phyloP scores from a whole-genome alignment of 495 filamentous ascomycete species.

The Durotheca rogersii region DNA sequence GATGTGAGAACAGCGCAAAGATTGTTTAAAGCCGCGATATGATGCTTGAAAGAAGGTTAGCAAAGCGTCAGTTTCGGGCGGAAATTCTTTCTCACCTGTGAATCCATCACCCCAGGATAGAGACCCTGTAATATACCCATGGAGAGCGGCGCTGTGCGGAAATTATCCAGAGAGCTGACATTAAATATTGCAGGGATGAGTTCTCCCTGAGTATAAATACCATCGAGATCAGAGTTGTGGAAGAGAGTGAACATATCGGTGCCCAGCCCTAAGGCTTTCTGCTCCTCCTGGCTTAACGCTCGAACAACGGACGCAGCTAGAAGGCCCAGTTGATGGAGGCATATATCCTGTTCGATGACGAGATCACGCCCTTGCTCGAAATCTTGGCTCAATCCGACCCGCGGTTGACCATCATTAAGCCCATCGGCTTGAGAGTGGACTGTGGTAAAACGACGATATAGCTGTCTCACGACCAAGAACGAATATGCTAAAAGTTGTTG shows the following conservation, averaged over 20 bases:
- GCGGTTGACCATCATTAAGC: background rate
- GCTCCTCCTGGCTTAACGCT: slow-evolving; percentile 27
- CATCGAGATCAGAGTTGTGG: background rate
- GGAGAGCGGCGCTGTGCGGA: slow-evolving; percentile 34
- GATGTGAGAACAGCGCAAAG: slow-evolving; percentile 11
- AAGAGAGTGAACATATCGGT: slow-evolving; percentile 41
- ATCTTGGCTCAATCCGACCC: slow-evolving; percentile 15
- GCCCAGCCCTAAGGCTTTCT: slow-evolving; percentile 27
- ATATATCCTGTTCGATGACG: slow-evolving; percentile 20
- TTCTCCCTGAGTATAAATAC: background rate
- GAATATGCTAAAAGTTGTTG: slow-evolving; percentile 23
- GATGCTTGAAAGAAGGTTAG: slow-evolving; percentile 19
- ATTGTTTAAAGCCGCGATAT: slow-evolving; percentile 13
- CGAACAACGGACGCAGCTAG: slow-evolving; percentile 31
- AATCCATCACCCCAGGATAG: slow-evolving; percentile 39
- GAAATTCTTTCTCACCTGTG: slow-evolving; percentile 35
- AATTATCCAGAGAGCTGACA: slow-evolving; percentile 20
- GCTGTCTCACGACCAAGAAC: slow-evolving; percentile 29
- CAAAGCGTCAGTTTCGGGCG: background rate
- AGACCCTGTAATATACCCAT: slow-evolving; percentile 49
- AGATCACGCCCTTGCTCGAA: background rate
- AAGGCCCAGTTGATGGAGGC: slow-evolving; percentile 29
- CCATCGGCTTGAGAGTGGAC: background rate
- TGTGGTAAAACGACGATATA: slow-evolving; percentile 33
- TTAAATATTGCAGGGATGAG: background rate